Base-by-base conservation (phyloP, 208 protist genomes). In the Acanthamoeba sp. region DNA sequence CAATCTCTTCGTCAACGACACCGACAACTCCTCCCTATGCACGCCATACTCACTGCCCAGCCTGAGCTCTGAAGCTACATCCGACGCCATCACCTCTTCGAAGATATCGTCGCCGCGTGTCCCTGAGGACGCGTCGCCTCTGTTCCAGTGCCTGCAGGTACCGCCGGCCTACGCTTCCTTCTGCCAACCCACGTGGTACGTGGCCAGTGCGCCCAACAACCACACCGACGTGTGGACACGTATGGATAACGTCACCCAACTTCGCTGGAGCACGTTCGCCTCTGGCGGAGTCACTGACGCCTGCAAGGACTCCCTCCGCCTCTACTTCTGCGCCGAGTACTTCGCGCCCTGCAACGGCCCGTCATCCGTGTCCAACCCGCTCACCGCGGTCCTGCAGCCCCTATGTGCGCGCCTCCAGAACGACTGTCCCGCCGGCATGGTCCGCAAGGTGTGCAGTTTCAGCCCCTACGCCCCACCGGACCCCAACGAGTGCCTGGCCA, bases 121-220 rank as follows among this genome's bases (percentile, higher is more conserved):
- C 16, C 22, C 16, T 12, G 9, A 80, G 69, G 69, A 18, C 4
- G 27, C 57, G 32, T 14, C 38, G 20, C 78, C 78, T 7, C n/a
- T 59, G n/a, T 93, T 36, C 66, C 42, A 42, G 7, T 93, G 90
- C 66, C 40, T 10, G 32, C 14, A 18, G 4, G 48, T 66, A 20
- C 59, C 90, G 18, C 10, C 27, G 66, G 66, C 32, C 40, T 93
- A 84, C 42, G 45, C 90, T 18, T 78, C 62, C 0, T 93, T 93
- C 90, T 93, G 90, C 34, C 27, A 29, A 32, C 90, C 90, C 36
- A 36, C 22, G 4, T 93, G 69, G 66, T 1, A 14, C 50, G 71
- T 84, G 48, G 90, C 71, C 90, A 93, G 90, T 36, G 90, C 90
- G n/a, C 90, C 90, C 38, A 84, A 50, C 90, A 57, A 93, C 90